Evolutionary conservation across 768 basidiomycete species (phyloP), one percentile per base, ranked within the genome.

Genomic region (Kwoniella sp.): DNA sequence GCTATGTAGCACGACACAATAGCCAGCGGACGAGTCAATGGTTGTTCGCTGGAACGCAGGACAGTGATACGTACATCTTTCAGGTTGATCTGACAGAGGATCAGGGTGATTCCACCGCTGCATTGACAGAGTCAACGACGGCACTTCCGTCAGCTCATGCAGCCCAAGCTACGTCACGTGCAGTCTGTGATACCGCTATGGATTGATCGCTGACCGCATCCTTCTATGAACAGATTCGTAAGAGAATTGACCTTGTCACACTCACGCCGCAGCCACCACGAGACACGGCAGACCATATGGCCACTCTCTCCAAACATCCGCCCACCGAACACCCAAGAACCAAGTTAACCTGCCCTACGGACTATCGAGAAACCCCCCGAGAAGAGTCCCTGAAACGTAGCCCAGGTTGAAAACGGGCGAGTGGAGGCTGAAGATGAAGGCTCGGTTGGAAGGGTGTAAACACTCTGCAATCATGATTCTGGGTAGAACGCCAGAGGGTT

Each of bases 281-380:
- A 75, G 38, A 55, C 70, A 72, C 0, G 76, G 76, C 28, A 77
- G 60, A 9, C 68, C 72, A 50, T 68, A 77, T 8, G 76, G 76
- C 58, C 66, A 72, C 17, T 30, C 12, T 37, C 29, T 30, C 61
- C 68, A 74, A 12, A 75, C 58, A 30, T 64, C 58, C 7, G 55
- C 38, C 3, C 52, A 31, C n/a, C 15, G 41, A 11, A 73, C 73
- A 11, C 72, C 76, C 23, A 77, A 53, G 65, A 65, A 74, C 25
- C 37, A 41, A 5, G 70, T 72, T 26, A 77, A 31, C 22, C 72
- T 59, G 20, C 64, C 68, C 28, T 70, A 69, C 12, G 76, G 76
- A 56, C 17, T 47, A 17, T 54, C 41, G n/a, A 63, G 26, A 38
- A 41, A 29, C 12, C 76, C 76, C n/a, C 73, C 76, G 22, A 77